These are phyloP conservation scores for Papiliotrema nemorosa DNA, from an alignment of 1,284 basidiomycete genomes.

Conservation along the genomic window DNA sequence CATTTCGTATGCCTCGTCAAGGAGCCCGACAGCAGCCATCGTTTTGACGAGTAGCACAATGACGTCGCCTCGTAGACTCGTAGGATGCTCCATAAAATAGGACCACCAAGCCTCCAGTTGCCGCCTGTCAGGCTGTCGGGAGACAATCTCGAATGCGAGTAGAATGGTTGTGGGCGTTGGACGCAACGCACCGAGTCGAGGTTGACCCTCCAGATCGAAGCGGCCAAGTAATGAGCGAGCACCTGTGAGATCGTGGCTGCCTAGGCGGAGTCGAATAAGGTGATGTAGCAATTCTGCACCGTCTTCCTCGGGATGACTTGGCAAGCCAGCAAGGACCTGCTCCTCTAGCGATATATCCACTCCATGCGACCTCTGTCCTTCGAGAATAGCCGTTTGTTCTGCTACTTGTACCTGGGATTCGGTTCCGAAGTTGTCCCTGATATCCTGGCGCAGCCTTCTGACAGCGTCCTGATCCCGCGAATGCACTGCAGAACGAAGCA, in stretches of 20 bases:
- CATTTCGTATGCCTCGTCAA: conserved; percentile 1
- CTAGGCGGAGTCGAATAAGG: conserved; percentile 1
- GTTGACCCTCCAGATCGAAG: neutral
- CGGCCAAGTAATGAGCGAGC: neutral
- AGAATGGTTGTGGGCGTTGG: neutral
- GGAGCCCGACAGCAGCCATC: neutral
- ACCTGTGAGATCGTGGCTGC: neutral
- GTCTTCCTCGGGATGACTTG: neutral
- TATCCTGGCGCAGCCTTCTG: neutral
- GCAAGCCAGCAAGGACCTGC: neutral
- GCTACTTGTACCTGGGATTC: neutral
- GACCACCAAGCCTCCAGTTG: conserved; percentile 1
- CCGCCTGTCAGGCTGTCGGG: neutral
- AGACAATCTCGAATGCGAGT: conserved; percentile 1
- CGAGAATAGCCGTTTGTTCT: neutral
- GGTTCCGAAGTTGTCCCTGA: neutral
- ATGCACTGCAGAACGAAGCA: neutral
- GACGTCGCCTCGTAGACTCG: neutral
- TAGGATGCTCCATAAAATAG: neutral
- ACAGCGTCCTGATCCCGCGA: neutral
- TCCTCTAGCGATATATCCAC: neutral
- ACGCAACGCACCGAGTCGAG: neutral
- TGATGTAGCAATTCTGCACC: neutral
- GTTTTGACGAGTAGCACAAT: neutral
- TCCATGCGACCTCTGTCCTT: neutral